Evolutionary conservation across 2,329 filamentous ascomycete species (phyloP).

Genomic region (Leptographium lundbergii): DNA sequence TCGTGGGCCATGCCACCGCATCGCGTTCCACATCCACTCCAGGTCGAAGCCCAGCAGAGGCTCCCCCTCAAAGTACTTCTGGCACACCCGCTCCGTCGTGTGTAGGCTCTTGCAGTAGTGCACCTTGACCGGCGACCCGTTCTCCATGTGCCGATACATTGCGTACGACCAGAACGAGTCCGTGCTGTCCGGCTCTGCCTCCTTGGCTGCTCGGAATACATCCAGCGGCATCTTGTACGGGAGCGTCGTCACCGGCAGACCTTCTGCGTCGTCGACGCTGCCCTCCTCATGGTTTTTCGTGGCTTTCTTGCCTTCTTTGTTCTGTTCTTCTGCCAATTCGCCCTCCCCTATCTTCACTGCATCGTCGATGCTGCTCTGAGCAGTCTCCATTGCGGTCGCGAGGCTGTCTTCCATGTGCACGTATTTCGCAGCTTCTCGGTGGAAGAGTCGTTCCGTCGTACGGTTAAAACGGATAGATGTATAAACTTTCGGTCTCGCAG

Average conservation of each 20-base stretch:
- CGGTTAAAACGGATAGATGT: background rate
- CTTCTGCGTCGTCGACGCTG: slow-evolving; percentile 3
- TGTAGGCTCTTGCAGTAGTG: slow-evolving; percentile 64
- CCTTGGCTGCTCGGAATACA: slow-evolving; percentile 34
- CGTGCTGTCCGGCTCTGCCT: slow-evolving; percentile 27
- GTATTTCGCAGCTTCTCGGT: background rate
- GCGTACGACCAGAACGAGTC: slow-evolving; percentile 55
- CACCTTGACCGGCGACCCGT: slow-evolving; percentile 46
- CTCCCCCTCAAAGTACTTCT: slow-evolving; percentile 54
- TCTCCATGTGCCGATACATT: slow-evolving; percentile 46
- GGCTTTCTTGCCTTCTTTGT: background rate
- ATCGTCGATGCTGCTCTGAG: background rate
- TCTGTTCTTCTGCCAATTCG: background rate
- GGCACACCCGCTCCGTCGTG: slow-evolving; percentile 53
- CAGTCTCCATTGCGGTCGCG: background rate
- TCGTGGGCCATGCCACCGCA: slow-evolving; percentile 36
- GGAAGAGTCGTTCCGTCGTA: background rate
- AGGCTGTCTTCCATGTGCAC: background rate
- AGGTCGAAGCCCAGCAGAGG: slow-evolving; percentile 76
- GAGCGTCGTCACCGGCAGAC: slow-evolving; percentile 25
- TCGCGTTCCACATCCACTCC: slow-evolving; percentile 58
- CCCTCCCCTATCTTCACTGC: background rate
- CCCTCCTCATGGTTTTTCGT: background rate
- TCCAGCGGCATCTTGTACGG: slow-evolving; percentile 34
- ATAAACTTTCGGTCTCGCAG: background rate